These are phyloP conservation scores for Diddensiella transvaalensis DNA, from an alignment of 805 yeast species.

Conservation along the genomic window DNA sequence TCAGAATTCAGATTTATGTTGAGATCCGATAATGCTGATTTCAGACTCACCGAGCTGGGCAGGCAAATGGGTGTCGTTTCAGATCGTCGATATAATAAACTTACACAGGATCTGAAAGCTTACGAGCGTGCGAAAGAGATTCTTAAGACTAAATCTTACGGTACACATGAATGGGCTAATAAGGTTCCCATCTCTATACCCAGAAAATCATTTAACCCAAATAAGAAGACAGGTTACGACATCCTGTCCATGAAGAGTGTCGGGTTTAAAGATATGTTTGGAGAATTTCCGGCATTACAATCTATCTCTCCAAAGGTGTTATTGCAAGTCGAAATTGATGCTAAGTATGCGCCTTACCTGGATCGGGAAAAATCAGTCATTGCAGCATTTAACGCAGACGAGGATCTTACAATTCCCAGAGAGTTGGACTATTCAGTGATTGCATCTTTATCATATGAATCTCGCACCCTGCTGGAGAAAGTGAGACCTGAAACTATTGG, in stretches of 20 bases:
- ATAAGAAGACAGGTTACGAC: slow-evolving; percentile 63
- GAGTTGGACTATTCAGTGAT: slow-evolving; percentile 58
- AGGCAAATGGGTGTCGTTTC: slow-evolving; percentile 61
- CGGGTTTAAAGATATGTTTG: slow-evolving; percentile 24
- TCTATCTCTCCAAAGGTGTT: slow-evolving; percentile 44
- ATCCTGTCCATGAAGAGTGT: slow-evolving; percentile 54
- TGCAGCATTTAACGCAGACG: slow-evolving; percentile 80
- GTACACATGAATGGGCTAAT: slow-evolving; percentile 61
- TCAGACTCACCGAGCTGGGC: slow-evolving; percentile 72
- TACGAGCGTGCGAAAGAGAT: slow-evolving; percentile 45
- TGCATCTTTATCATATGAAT: slow-evolving; percentile 73
- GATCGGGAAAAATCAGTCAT: slow-evolving; percentile 67
- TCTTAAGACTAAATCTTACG: slow-evolving; percentile 43
- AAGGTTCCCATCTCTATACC: slow-evolving; percentile 33
- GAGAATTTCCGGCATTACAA: slow-evolving; percentile 38
- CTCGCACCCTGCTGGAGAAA: slow-evolving; percentile 59
- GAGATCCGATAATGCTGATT: slow-evolving; percentile 92
- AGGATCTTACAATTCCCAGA: slow-evolving; percentile 64
- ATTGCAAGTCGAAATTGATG: slow-evolving; percentile 69
- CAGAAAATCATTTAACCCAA: slow-evolving; percentile 27
- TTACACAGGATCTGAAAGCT: slow-evolving; percentile 39
- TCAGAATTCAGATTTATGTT: slow-evolving; percentile 89
- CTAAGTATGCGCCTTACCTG: slow-evolving; percentile 77
- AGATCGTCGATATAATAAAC: slow-evolving; percentile 52
- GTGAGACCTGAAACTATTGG: slow-evolving; percentile 89